Evolutionary conservation across 257 asterid species (phyloP), one percentile per base, ranked within the genome.

Genomic region (Solanum piurae): DNA sequence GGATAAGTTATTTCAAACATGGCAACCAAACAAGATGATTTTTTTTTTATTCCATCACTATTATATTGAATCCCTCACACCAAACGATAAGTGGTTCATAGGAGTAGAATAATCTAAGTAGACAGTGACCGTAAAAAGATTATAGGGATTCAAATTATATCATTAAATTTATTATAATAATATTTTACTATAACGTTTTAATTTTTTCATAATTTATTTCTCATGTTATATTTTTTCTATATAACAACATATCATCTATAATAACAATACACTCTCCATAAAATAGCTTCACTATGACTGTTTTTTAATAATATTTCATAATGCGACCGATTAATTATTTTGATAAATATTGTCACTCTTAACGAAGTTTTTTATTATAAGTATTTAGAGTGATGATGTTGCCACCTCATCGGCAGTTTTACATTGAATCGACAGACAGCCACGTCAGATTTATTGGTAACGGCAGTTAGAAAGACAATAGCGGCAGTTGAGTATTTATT

Each of bases 401-500:
- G 46, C 46, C 46, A 73, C 80, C 8, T 34, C 25, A 72, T 18
- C 6, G 6, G 27, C 29, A 34, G 46, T 5, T 73, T 36, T 21
- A 36, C 23, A 25, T 77, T 42, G 37, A 40, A n/a, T 1, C 7
- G 0, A 86, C 77, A 44, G 9, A 86, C 66, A 21, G 38, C 82
- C 62, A 42, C 79, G 52, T 33, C 5, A 4, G 10, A 20, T 13
- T 36, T 36, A 66, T 58, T 40, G 5, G 2, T 85, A 86, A 75
- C 88, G 85, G 88, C 87, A 5, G 88, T 90, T 86, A 79, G 36
- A 71, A 9, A 83, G 36, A 69, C 83, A 44, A 84, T 82, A 3
- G 44, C 12, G 88, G 82, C 87, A 68, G 92, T 91, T 91, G 90
- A 86, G 85, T 16, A 20, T 21, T 4, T 7, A 18, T 34, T 34